Conservation (phyloP, 2,329 filamentous ascomycete species). For the Fusarium metavorans region DNA sequence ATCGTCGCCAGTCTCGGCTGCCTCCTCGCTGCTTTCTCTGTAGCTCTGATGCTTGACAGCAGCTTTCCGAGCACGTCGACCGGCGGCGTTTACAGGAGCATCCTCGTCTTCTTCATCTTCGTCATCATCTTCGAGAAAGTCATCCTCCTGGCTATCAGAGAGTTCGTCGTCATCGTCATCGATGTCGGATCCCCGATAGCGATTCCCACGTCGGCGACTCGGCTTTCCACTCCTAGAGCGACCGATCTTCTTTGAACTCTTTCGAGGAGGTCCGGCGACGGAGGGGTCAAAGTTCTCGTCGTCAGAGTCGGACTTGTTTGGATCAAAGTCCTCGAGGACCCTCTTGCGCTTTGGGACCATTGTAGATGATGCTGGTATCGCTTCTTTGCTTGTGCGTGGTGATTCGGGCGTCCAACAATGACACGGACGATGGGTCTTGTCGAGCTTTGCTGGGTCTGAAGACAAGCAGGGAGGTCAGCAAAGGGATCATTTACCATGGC, state of each 20-base stretch:
- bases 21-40: constrained; percentile 59
- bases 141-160: constrained; percentile 64
- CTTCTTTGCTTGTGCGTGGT: neutral
- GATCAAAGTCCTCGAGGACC: constrained; percentile 70
- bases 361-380: neutral
- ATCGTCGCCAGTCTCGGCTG: constrained; percentile 48
- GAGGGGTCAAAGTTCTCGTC: constrained; percentile 74
- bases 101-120: constrained; percentile 58
- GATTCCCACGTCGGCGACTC: constrained; percentile 52
- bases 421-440: constrained; percentile 20
- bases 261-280: constrained; percentile 56
- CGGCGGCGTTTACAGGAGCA: constrained; percentile 59
- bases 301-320: constrained; percentile 74
- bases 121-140: constrained; percentile 61
- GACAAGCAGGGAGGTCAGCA: constrained; percentile 28
- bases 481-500: constrained; percentile 22
- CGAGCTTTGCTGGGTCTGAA: constrained; percentile 26
- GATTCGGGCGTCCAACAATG: constrained; percentile 5
- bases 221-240: constrained; percentile 51
- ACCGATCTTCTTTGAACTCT: constrained; percentile 57
- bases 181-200: constrained; percentile 72
- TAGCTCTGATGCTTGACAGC: constrained; percentile 61
- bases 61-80: constrained; percentile 62
- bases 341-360: constrained; percentile 67
- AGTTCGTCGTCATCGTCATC: constrained; percentile 68